These are phyloP conservation scores for Tillandsia fasciculata DNA, from an alignment of 176 grass and related monocot genomes.

Conservation along the genomic window DNA sequence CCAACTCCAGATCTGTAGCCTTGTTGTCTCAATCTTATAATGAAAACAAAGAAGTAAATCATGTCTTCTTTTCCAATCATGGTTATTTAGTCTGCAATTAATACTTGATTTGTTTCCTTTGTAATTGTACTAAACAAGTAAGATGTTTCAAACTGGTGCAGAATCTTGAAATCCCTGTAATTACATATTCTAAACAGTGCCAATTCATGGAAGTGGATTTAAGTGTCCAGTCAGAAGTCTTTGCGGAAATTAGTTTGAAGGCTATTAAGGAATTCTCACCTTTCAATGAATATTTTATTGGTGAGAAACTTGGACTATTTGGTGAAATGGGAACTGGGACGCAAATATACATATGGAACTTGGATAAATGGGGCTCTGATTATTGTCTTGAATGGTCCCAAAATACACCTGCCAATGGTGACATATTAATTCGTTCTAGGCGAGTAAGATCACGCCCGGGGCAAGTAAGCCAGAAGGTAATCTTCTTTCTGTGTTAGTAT, in stretches of 20 bases:
- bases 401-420: slow-evolving; percentile 29
- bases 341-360: slow-evolving; percentile 89
- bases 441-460: slow-evolving; percentile 57
- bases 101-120: background rate
- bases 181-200: slow-evolving; percentile 58
- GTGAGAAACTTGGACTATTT: slow-evolving; percentile 64
- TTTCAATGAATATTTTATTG: slow-evolving; percentile 89
- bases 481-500: background rate
- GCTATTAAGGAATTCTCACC: slow-evolving; percentile 75
- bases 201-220: slow-evolving; percentile 86
- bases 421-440: slow-evolving; percentile 78
- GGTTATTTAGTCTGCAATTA: background rate
- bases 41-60: slow-evolving; percentile 56
- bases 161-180: slow-evolving; percentile 83
- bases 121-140: background rate
- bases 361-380: slow-evolving; percentile 73
- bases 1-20: slow-evolving; percentile 59
- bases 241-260: slow-evolving; percentile 49
- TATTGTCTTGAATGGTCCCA: slow-evolving; percentile 62
- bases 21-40: slow-evolving; percentile 86
- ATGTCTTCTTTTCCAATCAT: background rate
- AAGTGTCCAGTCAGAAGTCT: slow-evolving; percentile 52
- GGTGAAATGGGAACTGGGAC: slow-evolving; percentile 58
- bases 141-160: slow-evolving; percentile 27
- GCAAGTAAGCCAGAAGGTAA: slow-evolving; percentile 54